Evolutionary conservation across 139 green algal genomes (phyloP), one percentile per base, ranked within the genome.

Genomic region (Coccomyxa sp.): DNA sequence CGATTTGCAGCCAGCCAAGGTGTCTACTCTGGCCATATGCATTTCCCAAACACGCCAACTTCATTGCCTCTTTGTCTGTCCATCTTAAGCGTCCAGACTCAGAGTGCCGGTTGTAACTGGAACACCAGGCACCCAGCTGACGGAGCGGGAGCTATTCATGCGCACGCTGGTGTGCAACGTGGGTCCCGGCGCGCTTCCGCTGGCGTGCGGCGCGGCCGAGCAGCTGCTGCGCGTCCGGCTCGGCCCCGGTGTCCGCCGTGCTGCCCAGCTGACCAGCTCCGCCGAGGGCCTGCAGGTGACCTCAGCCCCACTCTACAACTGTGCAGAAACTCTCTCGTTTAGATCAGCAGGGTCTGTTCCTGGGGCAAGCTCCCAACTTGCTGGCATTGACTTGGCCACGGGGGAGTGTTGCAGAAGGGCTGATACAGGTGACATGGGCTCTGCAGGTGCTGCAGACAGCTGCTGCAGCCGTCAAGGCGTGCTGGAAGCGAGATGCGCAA

Each of bases 101-200:
- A 51, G 38, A 51, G 38, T 51, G 3, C 7, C 3, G 7, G 3
- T 51, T 51, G 38, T 51, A n/a, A 7, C 38, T 51, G 38, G 38
- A 51, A 51, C 38, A 51, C 38, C 38, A 51, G 38, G 38, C 38
- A 51, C 38, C 38, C 38, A 51, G 38, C 38, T 51, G 38, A 51
- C 7, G 38, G 38, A 51, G 38, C 38, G 38, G 38, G 57, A 89
- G 82, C 83, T 94, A 68, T 92, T 94, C 67, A 84, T 93, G 79
- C 58, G 87, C 25, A 92, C 90, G 0, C 87, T 96, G 68, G 89
- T 95, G 59, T 91, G 87, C 77, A 92, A 95, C 30, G 90, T 95
- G n/a, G 76, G 89, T 30, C 86, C 90, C 13, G 58, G 21, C 1
- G 83, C 75, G 10, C 45, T 31, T 27, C 79, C 93, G 84, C 82